Percentiles rank a stretch among this genome's conserved stretches.
Conservation (phyloP, 192 early-diverging fungal genomes). For the Rhizophagus sp. region DNA sequence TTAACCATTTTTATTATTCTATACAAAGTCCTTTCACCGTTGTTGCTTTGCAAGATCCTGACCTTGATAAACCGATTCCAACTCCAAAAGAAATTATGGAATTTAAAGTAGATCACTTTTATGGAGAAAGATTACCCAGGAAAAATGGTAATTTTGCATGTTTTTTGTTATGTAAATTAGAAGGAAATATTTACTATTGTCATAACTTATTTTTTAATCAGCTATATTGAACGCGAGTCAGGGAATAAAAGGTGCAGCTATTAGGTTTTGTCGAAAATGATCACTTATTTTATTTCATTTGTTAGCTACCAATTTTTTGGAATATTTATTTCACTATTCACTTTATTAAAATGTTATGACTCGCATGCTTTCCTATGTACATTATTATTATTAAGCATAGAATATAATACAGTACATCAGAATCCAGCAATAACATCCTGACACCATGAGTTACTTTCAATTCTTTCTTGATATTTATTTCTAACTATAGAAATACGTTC, state of each 20-base stretch:
- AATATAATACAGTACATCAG: neutral
- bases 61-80: neutral
- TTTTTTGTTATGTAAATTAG: neutral
- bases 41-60: neutral
- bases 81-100: neutral
- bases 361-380: no score
- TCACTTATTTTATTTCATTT: neutral
- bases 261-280: neutral
- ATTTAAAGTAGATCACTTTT: neutral
- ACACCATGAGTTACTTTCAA: conserved; percentile 66
- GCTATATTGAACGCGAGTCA: neutral
- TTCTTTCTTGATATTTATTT: conserved; percentile 55
- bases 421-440: conserved; percentile 52
- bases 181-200: neutral
- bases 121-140: neutral
- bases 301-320: no score
- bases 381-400: neutral
- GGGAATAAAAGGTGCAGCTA: neutral
- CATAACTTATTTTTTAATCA: neutral
- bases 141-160: neutral
- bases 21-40: neutral
- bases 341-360: no score
- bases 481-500: conserved; percentile 46
- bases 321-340: no score
- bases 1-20: neutral